phyloP scores from a whole-genome alignment of 129 eudicot species.

The Calendula officinalis region DNA sequence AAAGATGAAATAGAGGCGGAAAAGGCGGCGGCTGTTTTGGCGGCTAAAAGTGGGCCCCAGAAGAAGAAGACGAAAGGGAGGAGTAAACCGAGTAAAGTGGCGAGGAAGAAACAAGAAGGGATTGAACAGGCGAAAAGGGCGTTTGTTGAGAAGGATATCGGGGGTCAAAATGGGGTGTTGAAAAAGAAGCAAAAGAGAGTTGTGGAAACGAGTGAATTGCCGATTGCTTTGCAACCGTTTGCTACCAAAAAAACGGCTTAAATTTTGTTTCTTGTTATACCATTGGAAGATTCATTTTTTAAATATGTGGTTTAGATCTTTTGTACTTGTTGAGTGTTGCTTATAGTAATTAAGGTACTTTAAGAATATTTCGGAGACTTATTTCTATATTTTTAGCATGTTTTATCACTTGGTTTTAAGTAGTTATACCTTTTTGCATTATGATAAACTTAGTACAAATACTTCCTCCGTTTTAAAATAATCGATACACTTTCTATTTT shows the following conservation, averaged over 20 bases:
- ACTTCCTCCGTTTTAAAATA: too few species aligned
- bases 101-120: constrained; percentile 66
- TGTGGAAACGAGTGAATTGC: constrained; percentile 37
- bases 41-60: constrained; percentile 39
- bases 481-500: too few species aligned
- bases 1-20: constrained; percentile 63
- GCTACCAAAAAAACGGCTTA: constrained; percentile 38
- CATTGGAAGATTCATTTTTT: not conserved
- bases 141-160: constrained; percentile 42
- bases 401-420: too few species aligned
- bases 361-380: not conserved
- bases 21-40: constrained; percentile 66
- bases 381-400: not conserved
- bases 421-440: too few species aligned
- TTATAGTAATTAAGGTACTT: not conserved
- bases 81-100: constrained; percentile 68
- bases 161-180: constrained; percentile 28
- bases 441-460: too few species aligned
- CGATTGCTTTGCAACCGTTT: constrained; percentile 66
- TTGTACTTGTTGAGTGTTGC: constrained; percentile 1
- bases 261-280: constrained; percentile 6
- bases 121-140: constrained; percentile 59
- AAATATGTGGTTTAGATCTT: not conserved
- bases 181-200: constrained; percentile 58
- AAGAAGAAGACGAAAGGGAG: constrained; percentile 91